Evolutionary conservation across 2,329 filamentous ascomycete genomes (phyloP).

Genomic region (Drechslerella dactyloides): DNA sequence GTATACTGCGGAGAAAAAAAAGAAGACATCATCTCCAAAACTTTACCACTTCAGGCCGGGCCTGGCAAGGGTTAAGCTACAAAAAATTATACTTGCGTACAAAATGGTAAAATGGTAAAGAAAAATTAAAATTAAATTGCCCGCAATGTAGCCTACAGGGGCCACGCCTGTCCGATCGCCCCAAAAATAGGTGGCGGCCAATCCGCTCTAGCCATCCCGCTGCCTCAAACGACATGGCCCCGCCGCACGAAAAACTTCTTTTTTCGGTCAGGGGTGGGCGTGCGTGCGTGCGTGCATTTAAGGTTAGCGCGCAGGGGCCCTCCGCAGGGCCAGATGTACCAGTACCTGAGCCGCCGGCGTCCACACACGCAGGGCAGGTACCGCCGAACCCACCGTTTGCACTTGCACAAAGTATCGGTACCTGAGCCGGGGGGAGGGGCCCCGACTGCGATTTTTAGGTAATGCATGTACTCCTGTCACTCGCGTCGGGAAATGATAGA

Average conservation of each 20-base stretch:
- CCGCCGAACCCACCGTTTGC: slow-evolving; percentile 9
- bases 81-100: no score
- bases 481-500: neutral
- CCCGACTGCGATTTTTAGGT: no score
- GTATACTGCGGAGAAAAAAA: no score
- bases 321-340: slow-evolving; percentile 19
- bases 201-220: neutral
- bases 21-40: no score
- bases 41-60: no score
- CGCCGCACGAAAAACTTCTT: slow-evolving; percentile 9
- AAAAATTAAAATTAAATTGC: slow-evolving; percentile 24
- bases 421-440: no score
- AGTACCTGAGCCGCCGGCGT: neutral
- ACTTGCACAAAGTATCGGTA: no score
- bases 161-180: slow-evolving; percentile 20
- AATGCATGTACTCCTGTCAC: no score
- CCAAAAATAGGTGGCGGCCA: slow-evolving; percentile 40
- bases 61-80: no score
- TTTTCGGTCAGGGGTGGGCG: no score
- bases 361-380: slow-evolving; percentile 30
- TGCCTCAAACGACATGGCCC: slow-evolving; percentile 39
- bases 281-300: slow-evolving; percentile 4
- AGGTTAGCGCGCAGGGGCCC: slow-evolving; percentile 31
- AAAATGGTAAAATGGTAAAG: no score
- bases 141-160: slow-evolving; percentile 29